Base-by-base conservation (phyloP, 2,329 filamentous ascomycete genomes). In the Trichoderma gracile region DNA sequence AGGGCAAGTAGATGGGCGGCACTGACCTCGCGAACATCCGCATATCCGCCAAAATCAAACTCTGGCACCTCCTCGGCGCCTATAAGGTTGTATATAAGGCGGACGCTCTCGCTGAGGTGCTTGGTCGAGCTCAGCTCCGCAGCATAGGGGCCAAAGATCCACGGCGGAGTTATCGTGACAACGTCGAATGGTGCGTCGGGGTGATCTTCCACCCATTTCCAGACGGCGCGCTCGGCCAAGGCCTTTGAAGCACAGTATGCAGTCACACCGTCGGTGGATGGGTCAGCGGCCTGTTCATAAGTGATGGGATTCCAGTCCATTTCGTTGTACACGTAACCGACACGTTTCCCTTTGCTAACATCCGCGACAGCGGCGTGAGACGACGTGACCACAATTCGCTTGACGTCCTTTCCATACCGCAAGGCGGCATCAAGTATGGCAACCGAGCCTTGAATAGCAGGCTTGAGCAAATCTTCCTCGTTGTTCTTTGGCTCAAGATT, bases 171-270 rank as follows among this genome's bases (percentile, higher is more conserved):
- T 8, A 60, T 60, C 14, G 57, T 60, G 19, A 43, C 46, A 15
- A 43, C 45, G 2, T 46, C 33, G 25, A 54, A 63, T 1, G 19
- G 38, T 27, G 27, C 81, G 23, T 65, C 43, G 4, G 21, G 38
- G 19, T 70, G 66, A 30, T 63, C 63, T 3, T 58, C 40, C 47
- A 69, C 64, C 64, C 68, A 73, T 1, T 84, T 79, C 88, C 88
- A 91, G 1, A 87, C 86, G 1, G 87, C 85, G 66, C 81, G 84
- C 71, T 91, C 88, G 0, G 87, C 87, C 67, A 92, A 87, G 1
- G 83, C 84, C 59, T 73, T 71, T 19, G 69, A 70, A 3, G 67
- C 69, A 12, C 66, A 68, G 57, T 72, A 73, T 8, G 68, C 70
- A 2, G 65, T 67, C 3, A 64, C 66, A 3, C 56, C 43, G 17